Conservation (phyloP, 2,329 filamentous ascomycete genomes). For the Claviceps maximensis region DNA sequence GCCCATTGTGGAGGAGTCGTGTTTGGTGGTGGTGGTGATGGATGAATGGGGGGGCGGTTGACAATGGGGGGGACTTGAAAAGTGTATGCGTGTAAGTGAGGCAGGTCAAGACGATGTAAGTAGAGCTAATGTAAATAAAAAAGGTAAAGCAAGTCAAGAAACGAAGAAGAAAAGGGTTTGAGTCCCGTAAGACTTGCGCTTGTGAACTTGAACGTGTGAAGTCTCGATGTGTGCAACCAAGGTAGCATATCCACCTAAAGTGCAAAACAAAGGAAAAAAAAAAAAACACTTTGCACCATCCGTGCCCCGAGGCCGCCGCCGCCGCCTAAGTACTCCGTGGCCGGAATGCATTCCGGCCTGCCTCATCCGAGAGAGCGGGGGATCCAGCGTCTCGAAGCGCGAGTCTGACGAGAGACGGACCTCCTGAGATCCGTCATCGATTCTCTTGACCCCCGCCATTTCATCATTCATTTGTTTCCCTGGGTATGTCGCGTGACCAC, state of each 20-base stretch:
- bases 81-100: neutral
- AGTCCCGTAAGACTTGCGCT: no score
- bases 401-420: neutral
- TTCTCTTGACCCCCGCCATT: no score
- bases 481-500: no score
- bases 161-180: neutral
- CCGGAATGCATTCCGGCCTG: conserved; percentile 37
- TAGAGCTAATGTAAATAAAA: no score
- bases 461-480: no score
- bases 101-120: no score
- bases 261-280: no score
- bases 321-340: conserved; percentile 34
- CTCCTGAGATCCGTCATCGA: neutral
- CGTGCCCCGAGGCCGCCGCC: conserved; percentile 15
- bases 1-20: conserved; percentile 24
- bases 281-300: conserved; percentile 1
- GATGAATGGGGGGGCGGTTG: neutral
- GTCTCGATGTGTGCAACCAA: no score
- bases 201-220: neutral
- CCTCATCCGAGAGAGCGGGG: conserved; percentile 18
- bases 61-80: neutral
- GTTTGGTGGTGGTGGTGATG: neutral
- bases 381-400: conserved; percentile 10
- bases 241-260: no score
- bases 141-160: neutral